phyloP scores from a whole-genome alignment of 2,329 filamentous ascomycete genomes.

The Colletotrichum orbiculare region DNA sequence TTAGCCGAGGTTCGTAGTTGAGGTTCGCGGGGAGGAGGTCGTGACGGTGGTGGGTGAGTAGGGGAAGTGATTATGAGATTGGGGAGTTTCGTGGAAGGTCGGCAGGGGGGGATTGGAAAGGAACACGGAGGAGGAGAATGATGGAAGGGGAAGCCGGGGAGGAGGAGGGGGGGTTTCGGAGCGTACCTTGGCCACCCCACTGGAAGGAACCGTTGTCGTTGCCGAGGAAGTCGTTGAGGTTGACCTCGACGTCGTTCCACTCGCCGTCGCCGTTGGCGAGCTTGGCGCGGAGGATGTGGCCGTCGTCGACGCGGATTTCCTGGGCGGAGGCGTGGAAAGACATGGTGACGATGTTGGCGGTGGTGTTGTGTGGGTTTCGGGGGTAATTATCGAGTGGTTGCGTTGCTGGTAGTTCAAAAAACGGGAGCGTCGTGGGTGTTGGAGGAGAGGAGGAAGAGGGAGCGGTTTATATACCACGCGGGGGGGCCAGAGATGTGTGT shows the following conservation, averaged over 20 bases:
- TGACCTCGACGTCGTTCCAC: constrained; percentile 54
- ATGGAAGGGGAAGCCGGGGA: not conserved
- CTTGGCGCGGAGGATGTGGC: constrained; percentile 58
- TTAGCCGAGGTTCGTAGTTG: too few relatives aligned
- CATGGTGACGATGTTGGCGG: constrained; percentile 44
- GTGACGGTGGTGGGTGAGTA: too few relatives aligned
- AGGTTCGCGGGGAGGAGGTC: too few relatives aligned
- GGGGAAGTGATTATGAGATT: too few relatives aligned
- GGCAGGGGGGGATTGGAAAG: not conserved
- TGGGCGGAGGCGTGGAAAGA: constrained; percentile 62
- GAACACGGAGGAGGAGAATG: not conserved
- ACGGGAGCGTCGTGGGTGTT: not conserved
- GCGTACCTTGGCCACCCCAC: constrained; percentile 53
- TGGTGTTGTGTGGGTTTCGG: not conserved
- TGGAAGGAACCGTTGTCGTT: constrained; percentile 61
- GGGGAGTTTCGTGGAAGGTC: not conserved
- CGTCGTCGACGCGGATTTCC: constrained; percentile 60
- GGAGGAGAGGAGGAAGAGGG: constrained; percentile 1
- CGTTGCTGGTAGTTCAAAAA: not conserved
- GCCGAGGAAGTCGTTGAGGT: constrained; percentile 62
- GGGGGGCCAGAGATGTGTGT: not conserved
- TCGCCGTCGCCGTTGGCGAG: constrained; percentile 56
- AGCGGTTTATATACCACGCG: constrained; percentile 13
- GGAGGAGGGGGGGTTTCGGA: not conserved
- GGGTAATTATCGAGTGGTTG: constrained; percentile 5